Evolutionary conservation across 768 basidiomycete genomes (phyloP).

Genomic region (Sistotremastrum suecicum): DNA sequence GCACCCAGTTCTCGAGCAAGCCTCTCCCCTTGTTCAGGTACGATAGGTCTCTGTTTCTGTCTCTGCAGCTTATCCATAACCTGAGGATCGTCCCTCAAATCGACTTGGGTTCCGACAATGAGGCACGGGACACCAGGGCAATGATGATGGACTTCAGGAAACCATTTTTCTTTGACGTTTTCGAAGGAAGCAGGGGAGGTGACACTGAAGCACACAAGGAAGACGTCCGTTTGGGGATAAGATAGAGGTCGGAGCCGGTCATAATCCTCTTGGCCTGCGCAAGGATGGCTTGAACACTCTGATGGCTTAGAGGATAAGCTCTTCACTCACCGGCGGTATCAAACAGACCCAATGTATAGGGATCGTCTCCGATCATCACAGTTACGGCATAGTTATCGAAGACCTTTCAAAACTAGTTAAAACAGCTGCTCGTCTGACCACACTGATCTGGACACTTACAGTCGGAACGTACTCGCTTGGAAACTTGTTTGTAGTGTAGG

Average conservation of each 20-base stretch:
- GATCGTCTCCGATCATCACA: slow-evolving; percentile 99
- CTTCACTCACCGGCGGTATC: slow-evolving; percentile 84
- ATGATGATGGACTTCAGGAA: slow-evolving; percentile 99
- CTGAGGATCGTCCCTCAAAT: slow-evolving; percentile 84
- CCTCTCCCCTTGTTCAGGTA: slow-evolving; percentile 77
- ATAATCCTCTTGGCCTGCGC: slow-evolving; percentile 95
- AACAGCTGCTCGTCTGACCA: not conserved
- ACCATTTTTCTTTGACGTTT: slow-evolving; percentile 99
- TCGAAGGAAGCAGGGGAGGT: slow-evolving; percentile 97
- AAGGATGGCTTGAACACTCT: slow-evolving; percentile 1
- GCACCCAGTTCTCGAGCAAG: slow-evolving; percentile 96
- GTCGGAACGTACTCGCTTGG: slow-evolving; percentile 98
- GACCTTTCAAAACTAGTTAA: slow-evolving; percentile 32
- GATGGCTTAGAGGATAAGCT: not conserved
- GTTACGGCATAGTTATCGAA: slow-evolving; percentile 98
- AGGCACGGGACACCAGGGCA: slow-evolving; percentile 99
- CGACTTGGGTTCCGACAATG: slow-evolving; percentile 97
- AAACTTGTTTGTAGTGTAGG: slow-evolving; percentile 96
- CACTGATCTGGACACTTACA: slow-evolving; percentile 33
- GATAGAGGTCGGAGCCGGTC: slow-evolving; percentile 97
- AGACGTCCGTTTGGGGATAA: slow-evolving; percentile 99
- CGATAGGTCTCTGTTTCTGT: slow-evolving; percentile 93
- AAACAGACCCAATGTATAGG: slow-evolving; percentile 94
- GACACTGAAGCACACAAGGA: slow-evolving; percentile 98
- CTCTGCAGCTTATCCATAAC: slow-evolving; percentile 91